Evolutionary conservation across 257 asterid genomes (phyloP), one percentile per base, ranked within the genome.

Genomic region (Plectranthus barbatus): DNA sequence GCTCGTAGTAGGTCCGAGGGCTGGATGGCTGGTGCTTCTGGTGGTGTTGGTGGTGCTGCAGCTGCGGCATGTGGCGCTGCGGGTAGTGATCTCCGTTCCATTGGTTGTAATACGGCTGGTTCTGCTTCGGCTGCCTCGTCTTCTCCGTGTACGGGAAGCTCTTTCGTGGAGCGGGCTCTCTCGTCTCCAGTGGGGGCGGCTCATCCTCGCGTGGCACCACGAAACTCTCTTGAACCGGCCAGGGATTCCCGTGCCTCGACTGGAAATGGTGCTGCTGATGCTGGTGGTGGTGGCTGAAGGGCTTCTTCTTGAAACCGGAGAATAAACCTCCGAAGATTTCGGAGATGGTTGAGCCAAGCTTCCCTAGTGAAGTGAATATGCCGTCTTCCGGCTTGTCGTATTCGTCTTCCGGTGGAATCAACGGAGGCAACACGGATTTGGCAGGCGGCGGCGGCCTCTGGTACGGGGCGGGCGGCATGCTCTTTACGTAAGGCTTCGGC

Each of bases 201-300:
- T 67, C 85, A 8, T 88, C 96, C 46, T 79, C 88, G 15, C 69
- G 81, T 17, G 95, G 90, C 40, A 86, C 79, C 23, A 81, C 78
- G 10, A 78, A 86, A 72, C 93, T 88, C 54, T 88, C 93, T 63
- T 86, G 96, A 60, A 72, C 59, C 9, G 96, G 90, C 95, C 93
- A 88, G 4, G 71, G 1, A 1, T 44, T 70, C 6, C 72, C 61
- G 17, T 79, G 78, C 31, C 68, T 74, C 7, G 79, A 62, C 8
- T 75, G 63, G 50, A 77, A 87, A 1, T 72, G 80, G 63, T 73
- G 76, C 41, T 64, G 68, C 5, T 57, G 33, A 0, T 33, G 61
- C n/a, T 76, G 82, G 40, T 70, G 74, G 12, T 68, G 70, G 3
- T 70, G 83, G 68, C 73, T 77, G 56, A 61, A 0, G 41, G 92